Evolutionary conservation across 2,329 filamentous ascomycete genomes (phyloP).

Genomic region (Aspergillus fischeri): DNA sequence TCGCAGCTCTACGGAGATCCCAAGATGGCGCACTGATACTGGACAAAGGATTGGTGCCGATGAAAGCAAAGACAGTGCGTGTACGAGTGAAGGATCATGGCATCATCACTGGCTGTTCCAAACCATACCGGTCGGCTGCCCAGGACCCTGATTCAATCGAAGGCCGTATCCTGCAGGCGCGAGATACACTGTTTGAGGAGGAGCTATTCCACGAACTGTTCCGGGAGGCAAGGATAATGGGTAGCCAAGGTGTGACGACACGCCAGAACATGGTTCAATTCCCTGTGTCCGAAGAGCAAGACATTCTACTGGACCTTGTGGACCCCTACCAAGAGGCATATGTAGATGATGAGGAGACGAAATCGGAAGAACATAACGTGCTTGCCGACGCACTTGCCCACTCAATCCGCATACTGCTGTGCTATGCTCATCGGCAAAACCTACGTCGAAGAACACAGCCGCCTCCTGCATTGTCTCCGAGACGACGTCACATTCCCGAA

Average conservation of each 20-base stretch:
- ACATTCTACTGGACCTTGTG: conserved; percentile 65
- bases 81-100: conserved; percentile 62
- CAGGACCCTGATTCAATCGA: conserved; percentile 28
- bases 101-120: conserved; percentile 54
- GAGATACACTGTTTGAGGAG: conserved; percentile 53
- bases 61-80: conserved; percentile 58
- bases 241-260: conserved; percentile 65
- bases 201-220: conserved; percentile 89
- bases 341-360: conserved; percentile 25
- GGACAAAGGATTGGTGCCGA: conserved; percentile 55
- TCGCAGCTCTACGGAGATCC: conserved; percentile 72
- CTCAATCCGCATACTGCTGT: conserved; percentile 70
- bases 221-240: conserved; percentile 70
- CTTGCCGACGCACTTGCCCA: conserved; percentile 65
- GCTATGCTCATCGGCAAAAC: conserved; percentile 73
- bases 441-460: conserved; percentile 61
- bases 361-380: conserved; percentile 23
- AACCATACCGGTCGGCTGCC: conserved; percentile 14
- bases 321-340: conserved; percentile 46
- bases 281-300: conserved; percentile 50
- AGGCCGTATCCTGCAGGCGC: conserved; percentile 37
- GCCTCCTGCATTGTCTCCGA: conserved; percentile 53
- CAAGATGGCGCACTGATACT: conserved; percentile 72
- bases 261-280: conserved; percentile 57
- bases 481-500: conserved; percentile 47